These are phyloP conservation scores for Diaporthe velutina DNA, from an alignment of 2,329 filamentous ascomycete genomes.

Conservation along the genomic window DNA sequence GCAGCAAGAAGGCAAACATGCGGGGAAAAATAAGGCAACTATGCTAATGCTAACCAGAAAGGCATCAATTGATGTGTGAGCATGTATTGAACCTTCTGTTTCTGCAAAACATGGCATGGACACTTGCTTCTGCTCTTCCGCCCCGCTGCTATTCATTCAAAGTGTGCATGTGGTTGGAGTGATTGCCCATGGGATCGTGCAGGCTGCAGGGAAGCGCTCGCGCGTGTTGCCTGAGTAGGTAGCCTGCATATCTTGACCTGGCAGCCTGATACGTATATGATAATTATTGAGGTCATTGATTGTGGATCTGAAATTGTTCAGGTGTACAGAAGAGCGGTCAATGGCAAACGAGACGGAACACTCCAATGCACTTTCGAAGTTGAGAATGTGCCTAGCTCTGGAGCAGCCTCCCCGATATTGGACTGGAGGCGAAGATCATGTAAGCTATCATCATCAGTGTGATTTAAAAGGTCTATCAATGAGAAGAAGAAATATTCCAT, in stretches of 20 bases:
- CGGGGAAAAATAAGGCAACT: not conserved
- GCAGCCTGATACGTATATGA: not conserved
- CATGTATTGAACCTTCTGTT: not conserved
- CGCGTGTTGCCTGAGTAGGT: not conserved
- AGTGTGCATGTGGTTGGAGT: not conserved
- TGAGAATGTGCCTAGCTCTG: not conserved
- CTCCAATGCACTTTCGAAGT: not conserved
- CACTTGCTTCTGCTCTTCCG: not conserved
- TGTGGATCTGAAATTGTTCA: too few species aligned
- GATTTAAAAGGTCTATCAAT: not conserved
- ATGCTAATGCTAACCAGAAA: not conserved
- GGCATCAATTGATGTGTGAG: too few species aligned
- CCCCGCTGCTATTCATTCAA: not conserved
- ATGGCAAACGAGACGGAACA: not conserved
- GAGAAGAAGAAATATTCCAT: too few species aligned
- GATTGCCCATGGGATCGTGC: not conserved
- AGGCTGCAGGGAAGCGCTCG: not conserved
- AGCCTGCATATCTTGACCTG: not conserved
- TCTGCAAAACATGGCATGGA: not conserved
- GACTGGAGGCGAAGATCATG: not conserved
- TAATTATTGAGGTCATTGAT: not conserved
- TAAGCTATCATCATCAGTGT: not conserved
- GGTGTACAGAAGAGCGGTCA: not conserved
- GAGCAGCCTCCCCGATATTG: fast-evolving
- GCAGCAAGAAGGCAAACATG: not conserved